A percentile compares a stretch with the other conserved stretches of the same genome.
These are phyloP conservation scores for Teunomyces pallodes DNA, from an alignment of 805 yeast species.

Conservation along the genomic window DNA sequence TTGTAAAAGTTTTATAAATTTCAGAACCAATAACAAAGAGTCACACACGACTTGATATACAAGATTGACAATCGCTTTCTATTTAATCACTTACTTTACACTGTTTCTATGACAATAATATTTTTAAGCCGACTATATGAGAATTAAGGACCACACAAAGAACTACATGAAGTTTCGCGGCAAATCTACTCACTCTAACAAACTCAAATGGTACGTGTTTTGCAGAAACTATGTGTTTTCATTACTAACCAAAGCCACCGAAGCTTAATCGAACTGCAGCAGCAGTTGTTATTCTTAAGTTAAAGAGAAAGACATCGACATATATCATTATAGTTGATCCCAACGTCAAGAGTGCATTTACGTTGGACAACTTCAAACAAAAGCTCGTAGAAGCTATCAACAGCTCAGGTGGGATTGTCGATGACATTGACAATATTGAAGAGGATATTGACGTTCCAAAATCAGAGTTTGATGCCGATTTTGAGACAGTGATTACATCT, in stretches of 20 bases:
- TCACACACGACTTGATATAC: no score
- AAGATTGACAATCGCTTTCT: no score
- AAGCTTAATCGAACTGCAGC: conserved; percentile 12
- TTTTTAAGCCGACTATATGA: no score
- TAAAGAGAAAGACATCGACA: conserved; percentile 32
- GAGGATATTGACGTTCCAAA: conserved; percentile 37
- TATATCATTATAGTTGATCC: conserved; percentile 22
- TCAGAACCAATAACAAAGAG: no score
- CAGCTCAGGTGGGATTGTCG: conserved; percentile 46
- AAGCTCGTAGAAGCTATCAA: conserved; percentile 39
- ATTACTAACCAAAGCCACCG: conserved; percentile 11
- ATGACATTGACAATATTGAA: conserved; percentile 22
- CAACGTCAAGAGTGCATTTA: conserved; percentile 15
- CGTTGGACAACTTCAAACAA: conserved; percentile 17
- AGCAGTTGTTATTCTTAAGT: conserved; percentile 30
- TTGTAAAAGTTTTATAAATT: no score
- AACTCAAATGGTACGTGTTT: background rate
- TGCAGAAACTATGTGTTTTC: background rate
- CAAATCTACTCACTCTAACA: background rate
- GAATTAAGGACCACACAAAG: background rate
- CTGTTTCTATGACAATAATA: no score
- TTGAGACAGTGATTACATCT: conserved; percentile 9
- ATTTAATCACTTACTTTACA: no score
- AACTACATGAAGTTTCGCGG: background rate
- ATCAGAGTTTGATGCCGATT: conserved; percentile 33